Evolutionary conservation across 768 basidiomycete genomes (phyloP).

Genomic region (Polyporus arcularius): DNA sequence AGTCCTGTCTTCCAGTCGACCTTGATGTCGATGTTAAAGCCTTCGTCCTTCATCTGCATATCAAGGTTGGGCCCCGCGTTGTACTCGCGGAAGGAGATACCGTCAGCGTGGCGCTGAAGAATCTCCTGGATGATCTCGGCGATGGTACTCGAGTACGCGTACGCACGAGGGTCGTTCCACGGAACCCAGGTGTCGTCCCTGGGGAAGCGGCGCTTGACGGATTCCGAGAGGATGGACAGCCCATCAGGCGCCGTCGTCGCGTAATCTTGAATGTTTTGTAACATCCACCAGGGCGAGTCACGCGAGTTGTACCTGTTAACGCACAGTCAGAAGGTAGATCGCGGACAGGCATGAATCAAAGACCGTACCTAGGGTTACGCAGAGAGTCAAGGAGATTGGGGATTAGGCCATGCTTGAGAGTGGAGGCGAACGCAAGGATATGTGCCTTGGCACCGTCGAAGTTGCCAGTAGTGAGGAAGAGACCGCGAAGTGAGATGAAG

Average conservation of each 20-base stretch:
- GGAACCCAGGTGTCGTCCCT: constrained; percentile 90
- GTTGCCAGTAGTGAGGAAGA: constrained; percentile 93
- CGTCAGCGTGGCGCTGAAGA: constrained; percentile 88
- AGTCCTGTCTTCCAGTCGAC: constrained; percentile 98
- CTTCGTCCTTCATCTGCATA: constrained; percentile 91
- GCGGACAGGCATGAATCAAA: neutral
- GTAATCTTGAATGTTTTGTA: constrained; percentile 98
- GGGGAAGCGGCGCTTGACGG: constrained; percentile 92
- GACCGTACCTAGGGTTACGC: constrained; percentile 71
- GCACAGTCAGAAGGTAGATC: neutral
- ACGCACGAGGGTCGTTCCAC: constrained; percentile 87
- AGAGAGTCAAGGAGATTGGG: constrained; percentile 94
- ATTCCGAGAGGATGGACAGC: constrained; percentile 72
- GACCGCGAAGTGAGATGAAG: constrained; percentile 90
- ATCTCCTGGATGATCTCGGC: constrained; percentile 98
- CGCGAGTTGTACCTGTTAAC: constrained; percentile 83
- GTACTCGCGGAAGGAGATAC: constrained; percentile 93
- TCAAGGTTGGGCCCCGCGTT: constrained; percentile 98
- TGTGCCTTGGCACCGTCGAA: constrained; percentile 84
- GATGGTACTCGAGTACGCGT: constrained; percentile 75
- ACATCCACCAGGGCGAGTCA: constrained; percentile 99
- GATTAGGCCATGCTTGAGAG: constrained; percentile 93
- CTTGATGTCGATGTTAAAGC: constrained; percentile 89
- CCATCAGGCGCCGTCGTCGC: constrained; percentile 83
- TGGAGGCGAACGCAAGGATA: constrained; percentile 90